These are phyloP conservation scores for Cnidoscolus chayamansa DNA, from an alignment of 441 rosid genomes.

Conservation along the genomic window DNA sequence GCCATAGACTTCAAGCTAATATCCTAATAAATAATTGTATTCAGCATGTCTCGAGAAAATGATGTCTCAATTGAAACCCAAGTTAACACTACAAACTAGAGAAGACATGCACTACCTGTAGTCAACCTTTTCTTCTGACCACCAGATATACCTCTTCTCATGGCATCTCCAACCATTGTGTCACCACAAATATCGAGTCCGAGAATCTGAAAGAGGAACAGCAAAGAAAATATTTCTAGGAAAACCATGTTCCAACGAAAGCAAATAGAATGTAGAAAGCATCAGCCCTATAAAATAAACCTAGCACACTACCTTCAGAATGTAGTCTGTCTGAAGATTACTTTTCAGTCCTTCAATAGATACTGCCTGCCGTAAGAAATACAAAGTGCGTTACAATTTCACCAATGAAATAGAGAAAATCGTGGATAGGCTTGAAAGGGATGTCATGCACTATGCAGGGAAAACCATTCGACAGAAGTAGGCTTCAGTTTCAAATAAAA, in stretches of 20 bases:
- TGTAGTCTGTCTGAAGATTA: slow-evolving; percentile 69
- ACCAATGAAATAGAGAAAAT: not conserved
- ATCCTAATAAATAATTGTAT: not conserved
- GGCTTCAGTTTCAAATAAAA: not conserved
- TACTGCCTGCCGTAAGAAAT: slow-evolving; percentile 46
- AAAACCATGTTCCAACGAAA: not conserved
- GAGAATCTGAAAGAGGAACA: slow-evolving; percentile 40
- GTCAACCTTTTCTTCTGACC: slow-evolving; percentile 62
- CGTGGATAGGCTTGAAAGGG: not conserved
- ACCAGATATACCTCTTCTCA: slow-evolving; percentile 63
- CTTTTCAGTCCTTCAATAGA: slow-evolving; percentile 52
- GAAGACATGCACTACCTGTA: slow-evolving; percentile 37
- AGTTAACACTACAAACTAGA: not conserved
- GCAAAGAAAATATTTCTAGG: not conserved
- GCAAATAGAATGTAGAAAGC: not conserved
- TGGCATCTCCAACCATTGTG: slow-evolving; percentile 50
- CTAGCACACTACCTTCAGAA: slow-evolving; percentile 47
- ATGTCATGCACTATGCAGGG: too few relatives aligned
- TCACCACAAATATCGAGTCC: slow-evolving; percentile 58
- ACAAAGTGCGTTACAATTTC: not conserved
- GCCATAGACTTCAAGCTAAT: not conserved
- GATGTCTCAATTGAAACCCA: too few relatives aligned
- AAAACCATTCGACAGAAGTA: too few relatives aligned
- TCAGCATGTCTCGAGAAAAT: not conserved
- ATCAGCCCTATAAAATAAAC: slow-evolving; percentile 3